Evolutionary conservation across 192 early-diverging fungal species (phyloP).

Genomic region (Coemansia guatemalensis): DNA sequence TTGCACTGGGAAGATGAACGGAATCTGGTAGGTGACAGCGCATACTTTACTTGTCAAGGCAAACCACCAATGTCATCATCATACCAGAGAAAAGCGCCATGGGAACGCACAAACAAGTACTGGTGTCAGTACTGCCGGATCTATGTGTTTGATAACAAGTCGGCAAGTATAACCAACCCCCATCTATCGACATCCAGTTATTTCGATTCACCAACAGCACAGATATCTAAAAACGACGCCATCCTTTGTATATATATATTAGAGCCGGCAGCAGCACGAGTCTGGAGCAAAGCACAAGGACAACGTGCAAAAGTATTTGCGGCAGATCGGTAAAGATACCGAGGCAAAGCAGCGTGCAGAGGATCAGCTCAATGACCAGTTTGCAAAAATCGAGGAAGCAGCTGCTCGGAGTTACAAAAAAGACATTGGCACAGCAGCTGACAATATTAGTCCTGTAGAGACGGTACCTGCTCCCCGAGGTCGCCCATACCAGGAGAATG

Average conservation of each 20-base stretch:
- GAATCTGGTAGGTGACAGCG: too few relatives aligned
- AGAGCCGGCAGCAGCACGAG: slow-evolving; percentile 72
- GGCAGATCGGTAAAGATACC: slow-evolving; percentile 60
- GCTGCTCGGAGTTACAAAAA: slow-evolving; percentile 27
- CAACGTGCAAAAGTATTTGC: slow-evolving; percentile 74
- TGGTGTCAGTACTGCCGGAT: slow-evolving; percentile 86
- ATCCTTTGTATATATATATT: slow-evolving; percentile 7
- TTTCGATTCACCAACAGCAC: neutral
- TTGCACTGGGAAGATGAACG: too few relatives aligned
- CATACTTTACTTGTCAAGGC: too few relatives aligned
- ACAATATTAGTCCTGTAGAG: too few relatives aligned
- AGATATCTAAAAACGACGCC: neutral
- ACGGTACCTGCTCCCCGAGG: too few relatives aligned
- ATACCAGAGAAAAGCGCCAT: slow-evolving; percentile 38
- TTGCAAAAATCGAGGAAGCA: slow-evolving; percentile 67
- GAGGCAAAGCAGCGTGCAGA: slow-evolving; percentile 57
- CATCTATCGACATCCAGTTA: neutral
- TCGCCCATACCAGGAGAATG: too few relatives aligned
- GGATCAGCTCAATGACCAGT: slow-evolving; percentile 59
- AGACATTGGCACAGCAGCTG: slow-evolving; percentile 14
- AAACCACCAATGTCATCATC: slow-evolving; percentile 12
- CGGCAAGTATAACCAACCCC: slow-evolving; percentile 52
- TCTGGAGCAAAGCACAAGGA: slow-evolving; percentile 78
- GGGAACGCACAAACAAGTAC: slow-evolving; percentile 67
- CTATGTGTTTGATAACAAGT: slow-evolving; percentile 79